These are phyloP conservation scores for Quercus gilva DNA, from an alignment of 306 rosid genomes.

Conservation along the genomic window DNA sequence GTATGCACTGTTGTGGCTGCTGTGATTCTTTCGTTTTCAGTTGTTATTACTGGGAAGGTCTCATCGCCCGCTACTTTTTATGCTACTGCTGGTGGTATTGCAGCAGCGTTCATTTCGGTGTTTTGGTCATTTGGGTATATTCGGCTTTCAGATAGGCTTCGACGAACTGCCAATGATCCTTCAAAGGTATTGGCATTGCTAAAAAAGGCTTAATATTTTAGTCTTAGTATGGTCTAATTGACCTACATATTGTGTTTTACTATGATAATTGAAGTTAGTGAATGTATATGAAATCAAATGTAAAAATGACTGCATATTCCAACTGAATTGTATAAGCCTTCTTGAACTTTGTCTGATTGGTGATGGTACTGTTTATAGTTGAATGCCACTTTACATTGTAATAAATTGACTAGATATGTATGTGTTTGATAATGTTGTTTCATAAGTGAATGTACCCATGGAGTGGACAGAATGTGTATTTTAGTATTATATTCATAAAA, in stretches of 20 bases:
- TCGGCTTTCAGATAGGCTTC: conserved; percentile 85
- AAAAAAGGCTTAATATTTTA: neutral
- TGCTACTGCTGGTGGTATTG: conserved; percentile 91
- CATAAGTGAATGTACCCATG: neutral
- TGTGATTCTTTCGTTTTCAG: conserved; percentile 88
- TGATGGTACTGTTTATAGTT: neutral
- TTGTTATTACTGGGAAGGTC: conserved; percentile 72
- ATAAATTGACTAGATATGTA: neutral
- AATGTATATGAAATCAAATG: neutral
- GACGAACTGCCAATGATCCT: conserved; percentile 71
- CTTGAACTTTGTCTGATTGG: neutral
- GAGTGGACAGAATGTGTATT: neutral
- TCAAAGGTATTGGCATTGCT: conserved; percentile 58
- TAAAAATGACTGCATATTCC: neutral
- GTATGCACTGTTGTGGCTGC: conserved; percentile 88
- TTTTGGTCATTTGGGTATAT: conserved; percentile 98
- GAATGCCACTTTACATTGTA: neutral
- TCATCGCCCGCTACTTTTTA: conserved; percentile 88
- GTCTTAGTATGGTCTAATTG: neutral
- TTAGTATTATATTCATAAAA: neutral
- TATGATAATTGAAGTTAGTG: neutral
- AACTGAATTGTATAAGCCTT: neutral
- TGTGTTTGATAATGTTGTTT: neutral
- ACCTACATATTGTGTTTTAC: neutral
- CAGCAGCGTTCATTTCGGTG: conserved; percentile 84